These are phyloP conservation scores for Kentomonas sorsogonicus DNA, from an alignment of 208 protist species.

Conservation along the genomic window DNA sequence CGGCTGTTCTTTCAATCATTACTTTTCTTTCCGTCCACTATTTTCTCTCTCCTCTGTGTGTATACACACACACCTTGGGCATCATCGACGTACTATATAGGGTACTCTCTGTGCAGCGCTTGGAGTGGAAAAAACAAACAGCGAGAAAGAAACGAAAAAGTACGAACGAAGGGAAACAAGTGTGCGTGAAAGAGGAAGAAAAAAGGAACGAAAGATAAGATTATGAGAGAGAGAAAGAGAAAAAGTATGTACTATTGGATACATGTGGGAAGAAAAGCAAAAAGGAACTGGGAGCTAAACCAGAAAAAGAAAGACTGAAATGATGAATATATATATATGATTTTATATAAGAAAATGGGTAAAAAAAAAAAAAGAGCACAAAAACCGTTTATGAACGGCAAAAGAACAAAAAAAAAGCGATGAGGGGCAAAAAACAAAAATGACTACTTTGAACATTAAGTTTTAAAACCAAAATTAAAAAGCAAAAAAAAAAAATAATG, in stretches of 20 bases:
- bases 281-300: no score
- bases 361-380: slow-evolving; percentile 10
- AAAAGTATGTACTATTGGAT: neutral
- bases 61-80: neutral
- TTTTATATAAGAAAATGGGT: slow-evolving; percentile 8
- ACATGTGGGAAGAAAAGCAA: no score
- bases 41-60: neutral
- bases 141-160: neutral
- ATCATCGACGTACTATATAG: no score
- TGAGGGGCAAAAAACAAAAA: slow-evolving; percentile 7
- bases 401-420: slow-evolving; percentile 14
- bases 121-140: slow-evolving; percentile 8
- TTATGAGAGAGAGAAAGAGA: neutral
- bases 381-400: neutral
- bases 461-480: slow-evolving; percentile 12
- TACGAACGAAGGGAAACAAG: no score
- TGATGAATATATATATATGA: slow-evolving; percentile 19
- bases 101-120: neutral
- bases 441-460: no score
- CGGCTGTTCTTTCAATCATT: neutral
- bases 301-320: no score
- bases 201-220: neutral
- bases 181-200: no score
- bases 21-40: no score
- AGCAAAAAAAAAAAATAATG: slow-evolving; percentile 13